phyloP scores from a whole-genome alignment of 495 filamentous ascomycete species.

The Jackrogersella multiformis region DNA sequence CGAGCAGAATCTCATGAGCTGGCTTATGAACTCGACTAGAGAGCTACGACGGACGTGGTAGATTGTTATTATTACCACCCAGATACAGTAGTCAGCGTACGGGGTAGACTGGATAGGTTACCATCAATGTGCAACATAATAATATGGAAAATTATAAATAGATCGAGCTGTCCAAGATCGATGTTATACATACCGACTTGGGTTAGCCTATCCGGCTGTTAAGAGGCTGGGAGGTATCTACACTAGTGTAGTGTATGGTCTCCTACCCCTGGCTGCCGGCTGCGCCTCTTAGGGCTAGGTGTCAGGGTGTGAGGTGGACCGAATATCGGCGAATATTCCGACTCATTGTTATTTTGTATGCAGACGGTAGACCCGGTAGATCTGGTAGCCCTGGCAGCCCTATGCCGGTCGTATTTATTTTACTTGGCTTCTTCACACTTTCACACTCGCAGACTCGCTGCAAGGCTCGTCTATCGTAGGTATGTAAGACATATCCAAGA shows the following conservation, averaged over 20 bases:
- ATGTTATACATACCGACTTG: background rate
- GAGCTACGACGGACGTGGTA: slow-evolving; percentile 43
- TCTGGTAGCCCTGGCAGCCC: too few relatives aligned
- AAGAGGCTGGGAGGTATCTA: too few relatives aligned
- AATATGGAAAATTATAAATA: slow-evolving; percentile 5
- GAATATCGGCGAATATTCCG: background rate
- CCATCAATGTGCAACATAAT: background rate
- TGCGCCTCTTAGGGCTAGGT: slow-evolving; percentile 9
- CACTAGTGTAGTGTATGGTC: background rate
- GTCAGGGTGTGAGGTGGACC: background rate
- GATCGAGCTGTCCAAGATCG: background rate
- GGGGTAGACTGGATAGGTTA: background rate
- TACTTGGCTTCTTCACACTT: too few relatives aligned
- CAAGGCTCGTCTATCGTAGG: too few relatives aligned
- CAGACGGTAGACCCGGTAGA: too few relatives aligned
- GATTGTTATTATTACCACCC: background rate
- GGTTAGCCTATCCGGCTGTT: too few relatives aligned
- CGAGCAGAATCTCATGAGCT: slow-evolving; percentile 33
- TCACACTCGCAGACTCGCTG: too few relatives aligned
- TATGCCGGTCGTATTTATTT: too few relatives aligned
- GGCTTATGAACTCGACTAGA: slow-evolving; percentile 30
- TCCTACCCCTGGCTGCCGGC: background rate
- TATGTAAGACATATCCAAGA: background rate
- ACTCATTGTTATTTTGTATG: background rate
- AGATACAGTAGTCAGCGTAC: too few relatives aligned